A percentile compares a stretch with the other conserved stretches of the same genome.
Conservation (phyloP, 2,329 filamentous ascomycete species). For the Xylariaceae sp. region DNA sequence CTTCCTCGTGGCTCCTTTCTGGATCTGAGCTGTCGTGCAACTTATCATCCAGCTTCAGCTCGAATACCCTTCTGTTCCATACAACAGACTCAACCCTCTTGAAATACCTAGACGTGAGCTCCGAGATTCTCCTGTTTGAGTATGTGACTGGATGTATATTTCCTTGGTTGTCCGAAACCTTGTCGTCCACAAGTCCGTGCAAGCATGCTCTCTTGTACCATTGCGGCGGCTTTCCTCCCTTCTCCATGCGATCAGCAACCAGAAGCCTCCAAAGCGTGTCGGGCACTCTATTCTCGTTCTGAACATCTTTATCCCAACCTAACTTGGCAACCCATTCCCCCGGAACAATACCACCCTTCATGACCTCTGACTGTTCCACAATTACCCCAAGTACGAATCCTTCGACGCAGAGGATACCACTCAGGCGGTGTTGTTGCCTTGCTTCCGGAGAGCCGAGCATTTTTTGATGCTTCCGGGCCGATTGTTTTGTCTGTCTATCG, state of each 20-base stretch:
- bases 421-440: constrained; percentile 11
- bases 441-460: not conserved
- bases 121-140: constrained; percentile 12
- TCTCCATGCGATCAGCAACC: constrained; percentile 15
- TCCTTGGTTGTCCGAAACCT: constrained; percentile 10
- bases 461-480: not conserved
- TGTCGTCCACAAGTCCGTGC: constrained; percentile 13
- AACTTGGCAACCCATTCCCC: constrained; percentile 13
- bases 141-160: constrained; percentile 10
- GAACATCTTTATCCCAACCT: constrained; percentile 1
- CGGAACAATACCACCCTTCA: constrained; percentile 7
- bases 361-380: constrained; percentile 12
- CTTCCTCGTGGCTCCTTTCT: not conserved
- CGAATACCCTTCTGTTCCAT: constrained; percentile 16
- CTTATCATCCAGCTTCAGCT: constrained; percentile 6
- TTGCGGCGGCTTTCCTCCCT: constrained; percentile 11
- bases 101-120: constrained; percentile 12
- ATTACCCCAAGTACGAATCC: constrained; percentile 11
- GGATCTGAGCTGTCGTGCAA: not conserved
- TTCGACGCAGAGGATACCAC: constrained; percentile 4
- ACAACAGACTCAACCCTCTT: constrained; percentile 13
- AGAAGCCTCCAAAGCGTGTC: constrained; percentile 15
- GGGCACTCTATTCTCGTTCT: constrained; percentile 11
- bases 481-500: not conserved
- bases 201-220: constrained; percentile 19